phyloP scores from a whole-genome alignment of 208 protist species.

The Trypanosoma scelopori region DNA sequence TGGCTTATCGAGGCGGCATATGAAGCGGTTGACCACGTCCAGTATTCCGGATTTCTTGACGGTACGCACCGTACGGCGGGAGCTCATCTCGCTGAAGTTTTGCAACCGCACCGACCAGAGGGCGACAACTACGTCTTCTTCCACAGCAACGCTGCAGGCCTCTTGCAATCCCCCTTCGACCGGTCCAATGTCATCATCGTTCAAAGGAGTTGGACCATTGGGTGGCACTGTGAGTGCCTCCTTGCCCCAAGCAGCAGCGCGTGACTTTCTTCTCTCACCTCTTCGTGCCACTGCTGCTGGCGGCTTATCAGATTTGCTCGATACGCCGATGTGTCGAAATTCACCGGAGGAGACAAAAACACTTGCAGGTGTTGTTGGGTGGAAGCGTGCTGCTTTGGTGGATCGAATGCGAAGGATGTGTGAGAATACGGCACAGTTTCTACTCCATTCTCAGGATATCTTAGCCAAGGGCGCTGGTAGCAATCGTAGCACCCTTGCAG shows the following conservation, averaged over 20 bases:
- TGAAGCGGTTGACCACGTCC: not conserved
- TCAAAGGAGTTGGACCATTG: no score
- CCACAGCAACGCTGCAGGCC: not conserved
- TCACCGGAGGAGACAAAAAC: not conserved
- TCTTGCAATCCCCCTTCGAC: not conserved
- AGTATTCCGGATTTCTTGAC: slow-evolving; percentile 13
- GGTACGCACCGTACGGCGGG: slow-evolving; percentile 22
- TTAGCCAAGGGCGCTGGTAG: not conserved
- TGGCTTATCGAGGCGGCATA: not conserved
- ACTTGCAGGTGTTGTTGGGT: slow-evolving; percentile 17
- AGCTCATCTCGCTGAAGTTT: slow-evolving; percentile 25
- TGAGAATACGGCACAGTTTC: slow-evolving; percentile 29
- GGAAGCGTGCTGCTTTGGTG: slow-evolving; percentile 14
- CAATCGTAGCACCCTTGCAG: not conserved
- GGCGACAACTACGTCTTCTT: no score
- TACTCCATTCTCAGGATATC: slow-evolving; percentile 8
- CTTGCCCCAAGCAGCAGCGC: no score
- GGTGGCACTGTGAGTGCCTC: no score
- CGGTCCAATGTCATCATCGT: not conserved
- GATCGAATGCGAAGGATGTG: slow-evolving; percentile 17
- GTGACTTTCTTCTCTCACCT: not conserved
- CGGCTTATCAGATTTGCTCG: not conserved
- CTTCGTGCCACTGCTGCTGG: not conserved
- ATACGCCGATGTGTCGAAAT: not conserved
- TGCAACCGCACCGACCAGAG: not conserved